These are phyloP conservation scores for Clonostachys sp. DNA, from an alignment of 2,329 filamentous ascomycete genomes.

Conservation along the genomic window DNA sequence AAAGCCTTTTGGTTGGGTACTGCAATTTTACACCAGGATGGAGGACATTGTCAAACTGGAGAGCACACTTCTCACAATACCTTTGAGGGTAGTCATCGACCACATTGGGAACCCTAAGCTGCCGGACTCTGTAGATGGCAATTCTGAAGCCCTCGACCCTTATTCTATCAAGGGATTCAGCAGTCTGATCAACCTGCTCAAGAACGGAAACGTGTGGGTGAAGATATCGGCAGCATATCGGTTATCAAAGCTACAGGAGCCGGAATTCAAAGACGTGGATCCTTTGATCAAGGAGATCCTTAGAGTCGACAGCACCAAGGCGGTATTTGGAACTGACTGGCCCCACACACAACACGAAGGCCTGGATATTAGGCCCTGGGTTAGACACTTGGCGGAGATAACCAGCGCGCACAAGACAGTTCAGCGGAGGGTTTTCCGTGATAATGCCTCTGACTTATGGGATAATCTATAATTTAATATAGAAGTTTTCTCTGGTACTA, in stretches of 20 bases:
- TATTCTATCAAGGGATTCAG: conserved; percentile 7
- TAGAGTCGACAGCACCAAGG: conserved; percentile 22
- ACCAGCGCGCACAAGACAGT: no score
- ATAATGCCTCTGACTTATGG: no score
- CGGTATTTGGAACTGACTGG: conserved; percentile 59
- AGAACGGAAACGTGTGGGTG: conserved; percentile 9
- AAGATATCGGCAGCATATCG: conserved; percentile 19
- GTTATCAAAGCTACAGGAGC: conserved; percentile 7
- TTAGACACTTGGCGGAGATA: conserved; percentile 11
- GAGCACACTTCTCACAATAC: neutral
- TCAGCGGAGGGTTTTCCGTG: no score
- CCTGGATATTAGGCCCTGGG: conserved; percentile 47
- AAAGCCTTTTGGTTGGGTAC: conserved; percentile 15
- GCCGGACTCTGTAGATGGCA: no score
- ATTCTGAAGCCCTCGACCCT: neutral
- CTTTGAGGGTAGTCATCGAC: conserved; percentile 15
- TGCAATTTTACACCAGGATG: conserved; percentile 20
- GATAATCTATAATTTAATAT: no score
- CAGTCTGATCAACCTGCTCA: conserved; percentile 4
- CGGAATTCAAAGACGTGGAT: conserved; percentile 26
- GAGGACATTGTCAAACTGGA: conserved; percentile 12
- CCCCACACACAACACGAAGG: conserved; percentile 55
- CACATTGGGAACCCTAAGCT: conserved; percentile 12
- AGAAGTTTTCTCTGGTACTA: no score
- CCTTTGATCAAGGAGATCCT: conserved; percentile 41